These are phyloP conservation scores for Saccharomycopsis oosterbeekiorum DNA, from an alignment of 805 yeast species.

Conservation along the genomic window DNA sequence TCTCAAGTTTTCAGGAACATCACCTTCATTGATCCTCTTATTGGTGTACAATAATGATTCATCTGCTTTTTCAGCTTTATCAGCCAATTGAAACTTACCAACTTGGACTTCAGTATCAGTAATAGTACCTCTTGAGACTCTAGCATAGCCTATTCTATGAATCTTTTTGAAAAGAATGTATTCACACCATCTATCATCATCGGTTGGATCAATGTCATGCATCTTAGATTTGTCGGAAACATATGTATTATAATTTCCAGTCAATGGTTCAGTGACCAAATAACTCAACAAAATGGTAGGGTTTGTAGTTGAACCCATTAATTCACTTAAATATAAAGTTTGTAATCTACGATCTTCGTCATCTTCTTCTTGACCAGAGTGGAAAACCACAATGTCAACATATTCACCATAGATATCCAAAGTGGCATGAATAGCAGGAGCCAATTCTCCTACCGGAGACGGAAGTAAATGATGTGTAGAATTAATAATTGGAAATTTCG, in stretches of 20 bases:
- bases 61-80: constrained; percentile 29
- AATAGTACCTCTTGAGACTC: constrained; percentile 85
- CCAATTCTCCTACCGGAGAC: constrained; percentile 95
- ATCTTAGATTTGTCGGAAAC: constrained; percentile 77
- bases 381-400: constrained; percentile 94
- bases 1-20: constrained; percentile 50
- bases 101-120: constrained; percentile 96
- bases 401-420: constrained; percentile 78
- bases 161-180: constrained; percentile 82
- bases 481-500: constrained; percentile 86
- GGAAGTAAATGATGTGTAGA: constrained; percentile 90
- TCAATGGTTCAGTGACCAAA: constrained; percentile 75
- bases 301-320: constrained; percentile 73
- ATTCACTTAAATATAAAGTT: constrained; percentile 58
- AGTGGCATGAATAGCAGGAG: constrained; percentile 97
- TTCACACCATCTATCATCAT: constrained; percentile 98
- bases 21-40: constrained; percentile 43
- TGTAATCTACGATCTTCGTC: constrained; percentile 87
- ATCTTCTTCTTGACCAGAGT: constrained; percentile 97
- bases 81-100: constrained; percentile 63
- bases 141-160: constrained; percentile 85
- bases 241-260: constrained; percentile 88
- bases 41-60: constrained; percentile 40
- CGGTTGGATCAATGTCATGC: constrained; percentile 88
- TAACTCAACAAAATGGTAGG: constrained; percentile 88